A percentile compares a stretch with the other conserved stretches of the same genome.
These are phyloP conservation scores for Crithidia sp. DNA, from an alignment of 208 protist genomes.

Conservation along the genomic window DNA sequence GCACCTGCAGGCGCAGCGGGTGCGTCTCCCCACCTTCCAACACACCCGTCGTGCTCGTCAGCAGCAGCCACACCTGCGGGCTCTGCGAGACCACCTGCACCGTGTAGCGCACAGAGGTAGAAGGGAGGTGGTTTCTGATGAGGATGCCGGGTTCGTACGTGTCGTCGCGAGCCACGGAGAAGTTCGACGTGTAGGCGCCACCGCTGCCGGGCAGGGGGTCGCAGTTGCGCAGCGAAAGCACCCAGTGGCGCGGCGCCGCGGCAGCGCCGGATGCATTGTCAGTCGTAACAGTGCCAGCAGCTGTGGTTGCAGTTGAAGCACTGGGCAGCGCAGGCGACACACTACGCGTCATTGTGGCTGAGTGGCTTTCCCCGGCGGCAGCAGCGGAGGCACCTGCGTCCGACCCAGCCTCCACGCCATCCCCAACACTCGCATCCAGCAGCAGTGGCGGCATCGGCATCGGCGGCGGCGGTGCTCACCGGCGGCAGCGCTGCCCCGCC, in stretches of 20 bases:
- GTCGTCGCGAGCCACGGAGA: slow-evolving; percentile 73
- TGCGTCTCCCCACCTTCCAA: slow-evolving; percentile 72
- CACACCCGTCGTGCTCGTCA: slow-evolving; percentile 47
- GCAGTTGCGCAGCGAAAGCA: slow-evolving; percentile 74
- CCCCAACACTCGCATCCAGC: neutral
- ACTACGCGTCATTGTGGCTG: neutral
- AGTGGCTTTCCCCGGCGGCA: neutral
- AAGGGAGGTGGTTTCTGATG: slow-evolving; percentile 65
- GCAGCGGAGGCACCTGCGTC: neutral
- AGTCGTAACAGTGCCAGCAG: neutral
- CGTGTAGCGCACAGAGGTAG: slow-evolving; percentile 66
- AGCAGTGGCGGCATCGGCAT: neutral
- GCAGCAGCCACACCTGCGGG: slow-evolving; percentile 79
- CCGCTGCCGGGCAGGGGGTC: slow-evolving; percentile 42
- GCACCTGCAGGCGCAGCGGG: slow-evolving; percentile 69
- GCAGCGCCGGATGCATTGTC: neutral
- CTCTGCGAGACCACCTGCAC: slow-evolving; percentile 77
- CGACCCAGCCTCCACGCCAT: neutral
- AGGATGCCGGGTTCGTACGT: slow-evolving; percentile 67
- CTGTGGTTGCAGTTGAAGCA: neutral
- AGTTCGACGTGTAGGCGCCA: slow-evolving; percentile 64
- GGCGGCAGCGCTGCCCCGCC: neutral
- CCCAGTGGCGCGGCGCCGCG: slow-evolving; percentile 31
- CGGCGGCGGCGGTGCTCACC: neutral
- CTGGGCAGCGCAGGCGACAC: neutral